phyloP scores from a whole-genome alignment of 2,329 filamentous ascomycete genomes.

The Fusarium heterosporum region DNA sequence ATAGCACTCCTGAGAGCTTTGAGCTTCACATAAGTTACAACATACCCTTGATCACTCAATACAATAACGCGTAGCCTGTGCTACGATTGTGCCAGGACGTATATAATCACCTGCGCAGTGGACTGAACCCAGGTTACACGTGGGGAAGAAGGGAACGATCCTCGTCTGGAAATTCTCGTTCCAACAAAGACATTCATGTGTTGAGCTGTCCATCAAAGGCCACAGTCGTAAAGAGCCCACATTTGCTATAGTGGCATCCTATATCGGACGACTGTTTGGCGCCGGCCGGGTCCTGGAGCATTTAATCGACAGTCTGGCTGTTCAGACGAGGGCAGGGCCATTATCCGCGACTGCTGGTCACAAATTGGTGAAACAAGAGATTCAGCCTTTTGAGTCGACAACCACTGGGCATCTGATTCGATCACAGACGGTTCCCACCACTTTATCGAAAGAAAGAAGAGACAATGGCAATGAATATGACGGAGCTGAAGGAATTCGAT shows the following conservation, averaged over 20 bases:
- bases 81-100: conserved; percentile 1
- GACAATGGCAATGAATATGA: conserved; percentile 38
- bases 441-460: background rate
- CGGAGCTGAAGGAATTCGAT: conserved; percentile 56
- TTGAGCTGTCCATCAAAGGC: conserved; percentile 16
- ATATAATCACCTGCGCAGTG: background rate
- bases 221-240: conserved; percentile 2
- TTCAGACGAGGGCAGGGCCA: background rate
- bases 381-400: background rate
- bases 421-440: background rate
- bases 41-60: conserved; percentile 23
- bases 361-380: background rate
- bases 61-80: conserved; percentile 23
- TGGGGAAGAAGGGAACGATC: background rate
- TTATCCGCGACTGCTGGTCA: background rate
- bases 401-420: background rate
- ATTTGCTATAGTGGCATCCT: conserved; percentile 4
- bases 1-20: conserved; percentile 31
- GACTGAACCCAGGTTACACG: background rate
- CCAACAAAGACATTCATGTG: conserved; percentile 1
- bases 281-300: background rate
- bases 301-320: background rate
- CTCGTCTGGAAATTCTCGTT: background rate
- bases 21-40: conserved; percentile 29
- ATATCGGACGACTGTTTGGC: background rate